Percentiles rank a stretch among this genome's conserved stretches.
Evolutionary conservation across 768 basidiomycete species (phyloP).

Genomic region (Kwoniella pini): DNA sequence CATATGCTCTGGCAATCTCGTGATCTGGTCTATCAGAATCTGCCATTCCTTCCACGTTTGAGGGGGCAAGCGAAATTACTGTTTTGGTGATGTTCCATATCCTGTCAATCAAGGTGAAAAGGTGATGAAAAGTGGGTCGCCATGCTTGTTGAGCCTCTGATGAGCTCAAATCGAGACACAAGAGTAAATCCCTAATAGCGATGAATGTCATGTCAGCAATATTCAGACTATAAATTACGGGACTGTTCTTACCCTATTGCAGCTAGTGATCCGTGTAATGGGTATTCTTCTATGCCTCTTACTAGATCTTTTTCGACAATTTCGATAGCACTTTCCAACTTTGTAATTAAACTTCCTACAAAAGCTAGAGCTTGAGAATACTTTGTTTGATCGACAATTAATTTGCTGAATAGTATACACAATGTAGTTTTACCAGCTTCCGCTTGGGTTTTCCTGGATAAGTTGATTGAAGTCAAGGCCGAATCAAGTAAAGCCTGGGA

Average conservation of each 20-base stretch:
- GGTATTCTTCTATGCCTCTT: slow-evolving; percentile 34
- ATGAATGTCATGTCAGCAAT: no score
- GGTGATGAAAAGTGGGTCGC: slow-evolving; percentile 22
- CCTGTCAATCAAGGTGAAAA: slow-evolving; percentile 25
- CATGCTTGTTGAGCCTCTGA: slow-evolving; percentile 10
- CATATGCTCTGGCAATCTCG: slow-evolving; percentile 51
- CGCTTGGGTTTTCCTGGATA: slow-evolving; percentile 49
- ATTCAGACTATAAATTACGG: not conserved
- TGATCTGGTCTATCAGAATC: slow-evolving; percentile 32
- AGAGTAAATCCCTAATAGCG: slow-evolving; percentile 32
- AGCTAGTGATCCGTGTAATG: slow-evolving; percentile 47
- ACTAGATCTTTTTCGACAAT: slow-evolving; percentile 37
- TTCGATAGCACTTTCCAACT: slow-evolving; percentile 29
- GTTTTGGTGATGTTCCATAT: slow-evolving; percentile 40
- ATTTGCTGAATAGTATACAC: slow-evolving; percentile 42
- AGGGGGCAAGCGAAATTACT: slow-evolving; percentile 37
- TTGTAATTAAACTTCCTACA: slow-evolving; percentile 20
- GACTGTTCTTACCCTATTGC: slow-evolving; percentile 44
- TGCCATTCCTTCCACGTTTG: slow-evolving; percentile 7
- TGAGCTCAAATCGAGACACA: slow-evolving; percentile 17
- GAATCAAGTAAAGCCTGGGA: slow-evolving; percentile 28
- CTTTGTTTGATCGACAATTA: slow-evolving; percentile 4
- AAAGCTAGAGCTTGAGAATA: slow-evolving; percentile 16
- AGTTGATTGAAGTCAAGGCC: slow-evolving; percentile 36
- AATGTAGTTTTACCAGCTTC: slow-evolving; percentile 50